A percentile compares a stretch with the other conserved stretches of the same genome.
Evolutionary conservation across 257 asterid species (phyloP).

Genomic region (Petunia axillaris): DNA sequence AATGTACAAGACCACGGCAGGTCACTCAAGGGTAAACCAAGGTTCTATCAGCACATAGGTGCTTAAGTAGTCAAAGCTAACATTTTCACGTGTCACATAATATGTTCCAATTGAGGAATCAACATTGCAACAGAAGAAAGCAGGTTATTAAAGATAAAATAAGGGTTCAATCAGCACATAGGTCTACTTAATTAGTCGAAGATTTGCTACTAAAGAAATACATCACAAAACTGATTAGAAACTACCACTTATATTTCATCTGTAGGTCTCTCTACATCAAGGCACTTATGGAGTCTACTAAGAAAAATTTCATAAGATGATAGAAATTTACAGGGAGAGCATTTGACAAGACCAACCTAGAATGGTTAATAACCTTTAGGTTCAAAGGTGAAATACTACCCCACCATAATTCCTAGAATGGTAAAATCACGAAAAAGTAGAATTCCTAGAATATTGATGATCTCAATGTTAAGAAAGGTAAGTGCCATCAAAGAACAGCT

Average conservation of each 20-base stretch:
- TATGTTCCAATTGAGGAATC: not conserved
- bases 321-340: not conserved
- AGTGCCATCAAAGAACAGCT: not conserved
- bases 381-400: not conserved
- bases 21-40: conserved; percentile 6
- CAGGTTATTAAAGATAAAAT: not conserved
- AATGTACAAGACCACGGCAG: not conserved
- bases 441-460: not conserved
- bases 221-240: not conserved
- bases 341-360: conserved; percentile 7
- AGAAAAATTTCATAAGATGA: not conserved
- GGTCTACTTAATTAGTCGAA: not conserved
- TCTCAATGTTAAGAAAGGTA: conserved; percentile 18
- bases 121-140: not conserved
- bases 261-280: not conserved
- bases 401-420: not conserved
- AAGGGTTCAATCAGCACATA: not conserved
- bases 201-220: not conserved
- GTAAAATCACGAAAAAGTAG: not conserved
- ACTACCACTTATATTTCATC: not conserved
- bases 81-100: not conserved
- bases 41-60: not conserved
- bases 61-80: not conserved
- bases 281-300: not conserved
- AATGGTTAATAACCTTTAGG: not conserved